phyloP scores from a whole-genome alignment of 2,329 filamentous ascomycete genomes.

The Endoconidiophora polonica region DNA sequence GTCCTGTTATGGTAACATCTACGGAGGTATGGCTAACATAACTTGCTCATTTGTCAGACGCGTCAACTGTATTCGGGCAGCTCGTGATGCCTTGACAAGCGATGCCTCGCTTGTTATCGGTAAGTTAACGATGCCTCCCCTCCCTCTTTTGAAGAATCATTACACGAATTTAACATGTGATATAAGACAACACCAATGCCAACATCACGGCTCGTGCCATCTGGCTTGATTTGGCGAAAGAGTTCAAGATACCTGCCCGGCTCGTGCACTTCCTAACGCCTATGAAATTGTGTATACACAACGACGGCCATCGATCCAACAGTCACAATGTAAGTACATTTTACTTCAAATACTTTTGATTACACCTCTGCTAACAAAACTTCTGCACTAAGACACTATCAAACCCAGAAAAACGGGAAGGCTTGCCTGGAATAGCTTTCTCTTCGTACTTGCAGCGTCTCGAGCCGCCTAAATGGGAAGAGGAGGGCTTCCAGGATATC shows the following conservation, averaged over 20 bases:
- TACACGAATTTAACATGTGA: neutral
- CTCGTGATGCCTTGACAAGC: slow-evolving; percentile 44
- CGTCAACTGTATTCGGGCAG: slow-evolving; percentile 55
- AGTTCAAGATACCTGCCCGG: slow-evolving; percentile 56
- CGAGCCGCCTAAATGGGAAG: slow-evolving; percentile 45
- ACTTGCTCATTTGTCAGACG: slow-evolving; percentile 20
- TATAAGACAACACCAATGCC: slow-evolving; percentile 84
- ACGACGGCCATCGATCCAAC: slow-evolving; percentile 66
- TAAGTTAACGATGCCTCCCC: slow-evolving; percentile 27
- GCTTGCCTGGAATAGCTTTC: slow-evolving; percentile 68
- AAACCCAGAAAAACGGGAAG: slow-evolving; percentile 66
- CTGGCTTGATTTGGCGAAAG: slow-evolving; percentile 62
- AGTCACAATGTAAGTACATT: slow-evolving; percentile 26
- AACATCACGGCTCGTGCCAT: slow-evolving; percentile 58
- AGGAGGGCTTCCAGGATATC: slow-evolving; percentile 77
- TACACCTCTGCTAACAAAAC: neutral
- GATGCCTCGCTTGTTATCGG: slow-evolving; percentile 61
- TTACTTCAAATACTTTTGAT: neutral
- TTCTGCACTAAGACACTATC: neutral
- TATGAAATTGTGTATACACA: slow-evolving; percentile 59
- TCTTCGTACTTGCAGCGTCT: slow-evolving; percentile 57
- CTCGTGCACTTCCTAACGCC: slow-evolving; percentile 73
- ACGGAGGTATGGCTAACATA: neutral
- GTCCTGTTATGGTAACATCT: slow-evolving; percentile 13
- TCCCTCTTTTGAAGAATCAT: neutral